Evolutionary conservation across 352 stramenopile genomes (phyloP).

Genomic region (Globisporangium recalcitrans): DNA sequence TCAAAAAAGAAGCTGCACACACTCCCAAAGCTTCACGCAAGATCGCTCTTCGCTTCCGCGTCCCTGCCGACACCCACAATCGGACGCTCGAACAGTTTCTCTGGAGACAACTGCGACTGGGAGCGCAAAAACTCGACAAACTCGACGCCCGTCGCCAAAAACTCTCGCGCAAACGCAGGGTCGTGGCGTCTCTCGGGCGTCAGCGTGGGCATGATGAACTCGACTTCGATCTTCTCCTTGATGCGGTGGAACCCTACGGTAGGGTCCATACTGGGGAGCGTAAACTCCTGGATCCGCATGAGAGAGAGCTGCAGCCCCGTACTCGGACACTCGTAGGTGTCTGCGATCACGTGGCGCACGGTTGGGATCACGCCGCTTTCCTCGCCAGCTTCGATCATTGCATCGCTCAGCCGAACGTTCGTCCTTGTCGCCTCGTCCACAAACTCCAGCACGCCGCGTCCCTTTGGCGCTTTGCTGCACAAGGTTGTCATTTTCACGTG

Average conservation of each 20-base stretch:
- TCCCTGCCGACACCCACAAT: background rate
- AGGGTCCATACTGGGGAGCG: constrained; percentile 35
- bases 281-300: constrained; percentile 56
- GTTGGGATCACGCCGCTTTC: constrained; percentile 37
- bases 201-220: constrained; percentile 57
- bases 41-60: background rate
- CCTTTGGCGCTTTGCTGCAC: constrained; percentile 30
- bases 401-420: constrained; percentile 48
- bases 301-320: constrained; percentile 36
- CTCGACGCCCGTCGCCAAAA: constrained; percentile 49
- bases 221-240: constrained; percentile 52
- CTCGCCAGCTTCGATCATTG: constrained; percentile 41
- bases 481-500: constrained; percentile 28
- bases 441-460: constrained; percentile 59
- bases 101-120: constrained; percentile 11
- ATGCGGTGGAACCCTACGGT: constrained; percentile 47
- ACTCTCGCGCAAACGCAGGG: constrained; percentile 44
- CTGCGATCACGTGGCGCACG: constrained; percentile 47
- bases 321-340: constrained; percentile 35
- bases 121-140: constrained; percentile 63
- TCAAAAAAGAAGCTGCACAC: too few relatives aligned
- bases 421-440: constrained; percentile 22
- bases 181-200: constrained; percentile 46
- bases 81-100: background rate
- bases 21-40: background rate